Conservation (phyloP, 768 basidiomycete genomes). For the Suillus sp. region DNA sequence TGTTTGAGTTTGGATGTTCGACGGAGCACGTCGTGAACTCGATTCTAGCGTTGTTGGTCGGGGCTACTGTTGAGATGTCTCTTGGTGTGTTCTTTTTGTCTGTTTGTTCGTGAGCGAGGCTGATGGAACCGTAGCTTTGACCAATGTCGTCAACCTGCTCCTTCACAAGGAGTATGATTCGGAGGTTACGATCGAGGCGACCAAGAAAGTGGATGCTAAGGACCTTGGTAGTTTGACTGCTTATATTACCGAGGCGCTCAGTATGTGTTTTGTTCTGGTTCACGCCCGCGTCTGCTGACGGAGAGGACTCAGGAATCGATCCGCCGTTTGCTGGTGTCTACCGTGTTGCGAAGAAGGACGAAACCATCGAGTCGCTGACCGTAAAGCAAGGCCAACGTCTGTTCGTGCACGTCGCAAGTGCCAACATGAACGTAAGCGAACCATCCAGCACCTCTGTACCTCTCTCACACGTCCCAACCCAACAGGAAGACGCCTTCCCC, state of each 20-base stretch:
- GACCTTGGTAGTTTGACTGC: conserved; percentile 48
- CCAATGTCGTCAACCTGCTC: conserved; percentile 67
- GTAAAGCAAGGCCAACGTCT: conserved; percentile 53
- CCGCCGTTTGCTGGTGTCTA: conserved; percentile 73
- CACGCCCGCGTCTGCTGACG: conserved; percentile 9
- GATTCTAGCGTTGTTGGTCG: conserved; percentile 70
- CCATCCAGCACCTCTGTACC: neutral
- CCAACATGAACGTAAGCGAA: conserved; percentile 57
- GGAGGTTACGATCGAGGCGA: conserved; percentile 37
- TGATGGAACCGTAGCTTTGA: conserved; percentile 46
- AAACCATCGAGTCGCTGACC: conserved; percentile 42
- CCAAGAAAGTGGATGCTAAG: conserved; percentile 33
- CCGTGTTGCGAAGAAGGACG: conserved; percentile 53
- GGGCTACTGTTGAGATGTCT: conserved; percentile 66
- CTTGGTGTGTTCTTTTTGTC: conserved; percentile 47
- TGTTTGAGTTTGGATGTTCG: conserved; percentile 57
- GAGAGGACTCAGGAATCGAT: conserved; percentile 54
- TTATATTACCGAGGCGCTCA: conserved; percentile 67
- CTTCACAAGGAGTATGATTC: conserved; percentile 51
- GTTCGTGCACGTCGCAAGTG: conserved; percentile 63
- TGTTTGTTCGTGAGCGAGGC: neutral
- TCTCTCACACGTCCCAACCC: conserved; percentile 8
- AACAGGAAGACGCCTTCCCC: conserved; percentile 54
- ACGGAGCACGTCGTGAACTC: conserved; percentile 67
- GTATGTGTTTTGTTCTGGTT: conserved; percentile 44